Base-by-base conservation (phyloP, 129 eudicot species). In the Flaveria bidentis region DNA sequence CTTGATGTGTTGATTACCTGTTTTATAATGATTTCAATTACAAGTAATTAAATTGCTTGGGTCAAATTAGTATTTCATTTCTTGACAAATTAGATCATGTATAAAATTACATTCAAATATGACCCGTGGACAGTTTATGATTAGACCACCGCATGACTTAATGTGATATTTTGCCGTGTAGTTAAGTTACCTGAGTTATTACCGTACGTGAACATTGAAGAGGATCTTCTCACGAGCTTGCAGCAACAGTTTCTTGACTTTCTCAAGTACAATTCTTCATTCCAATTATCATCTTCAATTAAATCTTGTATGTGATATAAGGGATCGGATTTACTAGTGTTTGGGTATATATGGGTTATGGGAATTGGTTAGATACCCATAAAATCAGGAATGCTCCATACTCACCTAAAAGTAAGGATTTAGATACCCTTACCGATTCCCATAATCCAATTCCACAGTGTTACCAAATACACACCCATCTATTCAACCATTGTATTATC, bases 181-280 rank as follows among this genome's bases (percentile, higher is more conserved):
- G 99, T 94, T 69, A 94, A 94, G 85, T 78, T 94, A 81, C 99
- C 96, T 0, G 97, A 89, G 65, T 77, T 94, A 65, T 70, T 94
- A 76, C 81, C 86, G 7, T 84, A 79, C 51, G 78, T 85, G 74
- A 85, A 87, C 82, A 86, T 94, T 25, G 99, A 94, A 69, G 97
- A 91, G 80, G 99, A 88, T 78, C 74, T 94, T 9, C 58, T 83
- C 70, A 49, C 67, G 11, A 57, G 67, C 56, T 71, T 94, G 88
- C 97, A 89, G 72, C 90, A 88, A 86, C 85, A 89, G 60, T 45
- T 91, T 80, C 83, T 80, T 8, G 94, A 94, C 72, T 86, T 94
- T 76, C 93, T 94, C 83, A 87, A 80, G 99, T 94, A 88, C 74
- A 52, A 49, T 47, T 62, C 49, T 77, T 36, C 22, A 0, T 47